Evolutionary conservation across 148 eudicot genomes (phyloP).

Genomic region (Vaccinium darrowii): DNA sequence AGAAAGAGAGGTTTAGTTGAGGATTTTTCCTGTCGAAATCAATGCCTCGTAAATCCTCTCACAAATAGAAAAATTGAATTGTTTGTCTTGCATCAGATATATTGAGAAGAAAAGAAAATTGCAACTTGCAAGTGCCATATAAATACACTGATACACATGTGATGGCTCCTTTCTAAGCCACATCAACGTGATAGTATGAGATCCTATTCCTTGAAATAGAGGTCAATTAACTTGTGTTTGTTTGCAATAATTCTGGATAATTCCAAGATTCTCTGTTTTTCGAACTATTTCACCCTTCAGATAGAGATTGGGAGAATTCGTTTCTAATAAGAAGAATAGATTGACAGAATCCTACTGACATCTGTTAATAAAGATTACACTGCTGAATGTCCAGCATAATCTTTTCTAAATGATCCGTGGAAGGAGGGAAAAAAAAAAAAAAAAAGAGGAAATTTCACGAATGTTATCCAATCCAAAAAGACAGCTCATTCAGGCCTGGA

Average conservation of each 20-base stretch:
- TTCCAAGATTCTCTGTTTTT: slow-evolving; percentile 4
- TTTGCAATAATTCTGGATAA: neutral
- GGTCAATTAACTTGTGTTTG: neutral
- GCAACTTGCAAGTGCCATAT: neutral
- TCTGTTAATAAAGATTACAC: neutral
- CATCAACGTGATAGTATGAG: neutral
- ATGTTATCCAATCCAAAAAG: neutral
- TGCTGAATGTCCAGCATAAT: neutral
- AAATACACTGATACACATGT: neutral
- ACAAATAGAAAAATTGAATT: neutral
- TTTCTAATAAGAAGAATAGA: neutral
- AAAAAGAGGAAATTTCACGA: neutral
- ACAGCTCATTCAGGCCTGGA: neutral
- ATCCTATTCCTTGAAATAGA: neutral
- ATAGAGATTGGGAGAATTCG: neutral
- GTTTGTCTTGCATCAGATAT: neutral
- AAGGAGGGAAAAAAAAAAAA: neutral
- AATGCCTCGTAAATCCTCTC: neutral
- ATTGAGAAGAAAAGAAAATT: neutral
- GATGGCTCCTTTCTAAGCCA: neutral
- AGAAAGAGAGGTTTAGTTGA: neutral
- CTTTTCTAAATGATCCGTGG: neutral
- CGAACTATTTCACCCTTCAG: neutral
- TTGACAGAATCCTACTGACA: neutral
- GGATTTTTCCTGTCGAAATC: neutral